Conservation (phyloP, 1,284 basidiomycete species). For the Papiliotrema laurentii region DNA sequence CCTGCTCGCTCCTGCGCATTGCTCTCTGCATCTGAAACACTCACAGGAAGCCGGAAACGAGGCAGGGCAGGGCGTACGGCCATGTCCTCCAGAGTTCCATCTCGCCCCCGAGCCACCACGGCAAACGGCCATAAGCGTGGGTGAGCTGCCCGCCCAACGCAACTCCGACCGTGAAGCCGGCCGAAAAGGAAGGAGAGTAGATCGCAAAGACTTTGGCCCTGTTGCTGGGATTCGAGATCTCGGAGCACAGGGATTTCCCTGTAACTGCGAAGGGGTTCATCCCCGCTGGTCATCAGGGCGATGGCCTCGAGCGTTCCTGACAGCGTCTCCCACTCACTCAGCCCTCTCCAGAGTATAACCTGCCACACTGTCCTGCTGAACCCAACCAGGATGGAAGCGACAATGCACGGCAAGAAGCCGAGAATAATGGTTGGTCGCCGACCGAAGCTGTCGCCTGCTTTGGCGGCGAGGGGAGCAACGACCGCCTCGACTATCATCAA, state of each 20-base stretch:
- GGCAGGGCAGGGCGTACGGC: conserved; percentile 27
- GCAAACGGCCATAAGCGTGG: conserved; percentile 22
- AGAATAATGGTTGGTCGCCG: conserved; percentile 15
- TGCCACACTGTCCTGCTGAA: conserved; percentile 22
- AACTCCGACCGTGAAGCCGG: conserved; percentile 18
- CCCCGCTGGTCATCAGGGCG: conserved; percentile 19
- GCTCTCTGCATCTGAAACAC: not conserved
- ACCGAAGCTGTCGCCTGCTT: conserved; percentile 22
- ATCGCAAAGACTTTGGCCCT: conserved; percentile 25
- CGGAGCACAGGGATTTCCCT: conserved; percentile 14
- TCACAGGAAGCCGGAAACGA: conserved; percentile 13
- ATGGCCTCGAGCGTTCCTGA: not conserved
- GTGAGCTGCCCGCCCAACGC: conserved; percentile 26
- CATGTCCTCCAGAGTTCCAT: conserved; percentile 13
- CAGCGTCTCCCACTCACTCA: conserved; percentile 15
- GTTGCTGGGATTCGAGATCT: conserved; percentile 21
- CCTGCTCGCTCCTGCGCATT: not conserved
- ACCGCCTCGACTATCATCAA: conserved; percentile 27
- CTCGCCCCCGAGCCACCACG: conserved; percentile 19
- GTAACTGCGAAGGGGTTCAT: conserved; percentile 17
- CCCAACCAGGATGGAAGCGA: conserved; percentile 12
- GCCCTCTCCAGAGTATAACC: conserved; percentile 21
- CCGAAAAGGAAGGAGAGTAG: conserved; percentile 17
- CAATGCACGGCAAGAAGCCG: conserved; percentile 11
- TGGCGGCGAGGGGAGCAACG: conserved; percentile 20